Evolutionary conservation across 805 yeast genomes (phyloP).

Genomic region (Pichia occidentalis): DNA sequence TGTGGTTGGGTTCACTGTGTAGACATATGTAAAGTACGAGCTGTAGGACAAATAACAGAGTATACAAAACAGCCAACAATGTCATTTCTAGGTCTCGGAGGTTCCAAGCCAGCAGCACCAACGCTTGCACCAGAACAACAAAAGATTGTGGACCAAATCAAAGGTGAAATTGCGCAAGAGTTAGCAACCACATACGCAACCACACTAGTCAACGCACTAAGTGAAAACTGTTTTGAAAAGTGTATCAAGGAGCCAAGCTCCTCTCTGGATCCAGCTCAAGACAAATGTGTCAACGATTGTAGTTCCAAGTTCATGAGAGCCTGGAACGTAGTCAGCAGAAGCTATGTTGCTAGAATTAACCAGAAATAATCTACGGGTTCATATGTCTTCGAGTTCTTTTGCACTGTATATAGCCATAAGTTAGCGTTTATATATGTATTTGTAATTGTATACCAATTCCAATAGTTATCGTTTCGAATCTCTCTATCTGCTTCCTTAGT

Average conservation of each 20-base stretch:
- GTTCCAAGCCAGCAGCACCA: conserved; percentile 12
- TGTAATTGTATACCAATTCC: neutral
- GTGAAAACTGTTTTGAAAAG: conserved; percentile 80
- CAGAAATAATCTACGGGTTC: conserved; percentile 8
- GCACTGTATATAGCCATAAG: too few relatives aligned
- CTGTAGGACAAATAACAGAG: too few relatives aligned
- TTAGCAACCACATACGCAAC: conserved; percentile 89
- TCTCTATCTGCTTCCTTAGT: neutral
- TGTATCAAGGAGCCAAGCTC: conserved; percentile 63
- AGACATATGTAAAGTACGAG: too few relatives aligned
- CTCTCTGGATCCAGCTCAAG: conserved; percentile 42
- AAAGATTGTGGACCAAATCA: conserved; percentile 54
- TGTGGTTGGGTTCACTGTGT: too few relatives aligned
- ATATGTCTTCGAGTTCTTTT: neutral
- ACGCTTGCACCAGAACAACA: conserved; percentile 26
- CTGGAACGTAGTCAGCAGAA: conserved; percentile 78
- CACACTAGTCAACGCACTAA: conserved; percentile 74
- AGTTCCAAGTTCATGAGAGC: conserved; percentile 83
- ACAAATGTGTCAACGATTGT: conserved; percentile 68
- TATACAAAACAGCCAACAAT: too few relatives aligned
- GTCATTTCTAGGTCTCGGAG: conserved; percentile 30
- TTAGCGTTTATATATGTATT: too few relatives aligned
- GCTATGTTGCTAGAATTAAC: conserved; percentile 64
- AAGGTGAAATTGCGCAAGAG: conserved; percentile 70
- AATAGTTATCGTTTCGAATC: neutral